phyloP scores from a whole-genome alignment of 257 asterid species.

The Parsonsia alboflavescens region DNA sequence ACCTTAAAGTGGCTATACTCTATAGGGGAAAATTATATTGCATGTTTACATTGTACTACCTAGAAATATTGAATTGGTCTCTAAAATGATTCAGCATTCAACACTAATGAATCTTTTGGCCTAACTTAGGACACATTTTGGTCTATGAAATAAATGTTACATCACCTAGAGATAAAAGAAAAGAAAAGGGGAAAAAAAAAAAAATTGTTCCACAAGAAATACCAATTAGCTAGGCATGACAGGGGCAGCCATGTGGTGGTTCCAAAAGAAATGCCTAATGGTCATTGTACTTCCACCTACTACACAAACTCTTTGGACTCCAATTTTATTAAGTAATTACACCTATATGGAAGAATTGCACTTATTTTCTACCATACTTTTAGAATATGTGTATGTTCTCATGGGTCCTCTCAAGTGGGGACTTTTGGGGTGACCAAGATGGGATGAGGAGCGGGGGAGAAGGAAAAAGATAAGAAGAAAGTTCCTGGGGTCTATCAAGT shows the following conservation, averaged over 20 bases:
- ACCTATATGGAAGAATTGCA: background rate
- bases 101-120: background rate
- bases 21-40: background rate
- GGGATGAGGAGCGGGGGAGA: background rate
- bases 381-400: background rate
- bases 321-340: constrained; percentile 8
- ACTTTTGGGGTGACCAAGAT: background rate
- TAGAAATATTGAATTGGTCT: background rate
- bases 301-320: constrained; percentile 2
- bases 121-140: constrained; percentile 1
- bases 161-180: background rate
- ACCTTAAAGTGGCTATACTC: background rate
- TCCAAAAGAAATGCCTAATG: background rate
- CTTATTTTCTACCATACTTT: background rate
- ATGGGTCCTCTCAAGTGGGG: background rate
- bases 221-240: constrained; percentile 1
- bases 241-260: background rate
- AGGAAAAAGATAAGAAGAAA: background rate
- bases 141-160: background rate
- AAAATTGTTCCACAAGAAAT: background rate
- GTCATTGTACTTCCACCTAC: constrained; percentile 15
- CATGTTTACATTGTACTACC: background rate
- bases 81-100: background rate
- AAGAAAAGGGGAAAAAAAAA: no score
- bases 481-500: background rate